A percentile compares a stretch with the other conserved stretches of the same genome.
Evolutionary conservation across 805 yeast species (phyloP).

Genomic region (Cyberlindnera xylosilytica): DNA sequence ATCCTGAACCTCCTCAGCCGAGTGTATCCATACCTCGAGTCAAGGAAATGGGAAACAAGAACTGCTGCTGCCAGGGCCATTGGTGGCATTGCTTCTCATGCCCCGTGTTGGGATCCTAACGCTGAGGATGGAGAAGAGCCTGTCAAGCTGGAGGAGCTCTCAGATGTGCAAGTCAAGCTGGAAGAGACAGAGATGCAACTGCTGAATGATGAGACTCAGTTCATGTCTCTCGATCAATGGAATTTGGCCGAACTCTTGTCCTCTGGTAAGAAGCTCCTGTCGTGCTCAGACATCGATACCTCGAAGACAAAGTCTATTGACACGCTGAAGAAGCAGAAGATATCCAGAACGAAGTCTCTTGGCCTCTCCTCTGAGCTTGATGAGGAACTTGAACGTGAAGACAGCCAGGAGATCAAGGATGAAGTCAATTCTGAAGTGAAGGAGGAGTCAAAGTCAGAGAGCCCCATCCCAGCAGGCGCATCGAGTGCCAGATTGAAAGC

Average conservation of each 20-base stretch:
- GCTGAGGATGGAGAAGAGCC: constrained; percentile 21
- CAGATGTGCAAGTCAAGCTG: constrained; percentile 17
- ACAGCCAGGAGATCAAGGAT: constrained; percentile 13
- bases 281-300: constrained; percentile 27
- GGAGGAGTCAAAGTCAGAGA: constrained; percentile 8
- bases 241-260: constrained; percentile 44
- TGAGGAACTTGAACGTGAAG: constrained; percentile 21
- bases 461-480: constrained; percentile 18
- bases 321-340: constrained; percentile 48
- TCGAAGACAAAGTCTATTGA: constrained; percentile 34
- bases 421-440: constrained; percentile 5
- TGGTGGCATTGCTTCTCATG: constrained; percentile 85
- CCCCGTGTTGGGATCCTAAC: constrained; percentile 81
- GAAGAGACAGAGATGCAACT: constrained; percentile 23
- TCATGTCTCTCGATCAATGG: constrained; percentile 51
- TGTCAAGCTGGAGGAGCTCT: constrained; percentile 23
- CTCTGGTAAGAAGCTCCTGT: constrained; percentile 44
- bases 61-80: constrained; percentile 92
- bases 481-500: constrained; percentile 83
- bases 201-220: constrained; percentile 34
- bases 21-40: constrained; percentile 83
- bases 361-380: constrained; percentile 38
- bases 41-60: constrained; percentile 93
- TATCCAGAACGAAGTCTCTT: constrained; percentile 38
- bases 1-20: constrained; percentile 76